These are phyloP conservation scores for Capillidium heterosporum DNA, from an alignment of 371 early-diverging fungal species.

Conservation along the genomic window DNA sequence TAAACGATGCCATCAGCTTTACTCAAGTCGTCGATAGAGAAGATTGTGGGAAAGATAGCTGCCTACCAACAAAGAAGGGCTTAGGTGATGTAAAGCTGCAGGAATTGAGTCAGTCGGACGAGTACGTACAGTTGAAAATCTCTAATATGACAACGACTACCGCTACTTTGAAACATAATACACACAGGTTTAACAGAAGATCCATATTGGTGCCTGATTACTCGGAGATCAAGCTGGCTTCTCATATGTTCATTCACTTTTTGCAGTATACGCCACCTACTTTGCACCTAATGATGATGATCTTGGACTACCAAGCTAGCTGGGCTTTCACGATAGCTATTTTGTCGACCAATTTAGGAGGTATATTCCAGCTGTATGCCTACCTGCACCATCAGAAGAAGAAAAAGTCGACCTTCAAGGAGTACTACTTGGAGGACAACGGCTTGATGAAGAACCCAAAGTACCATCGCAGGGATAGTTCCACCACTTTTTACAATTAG, in stretches of 20 bases:
- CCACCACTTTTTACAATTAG: too few species aligned
- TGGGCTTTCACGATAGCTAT: constrained; percentile 5
- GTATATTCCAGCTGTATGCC: neutral
- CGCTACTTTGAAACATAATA: neutral
- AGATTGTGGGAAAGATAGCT: neutral
- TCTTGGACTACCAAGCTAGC: neutral
- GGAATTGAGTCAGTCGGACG: neutral
- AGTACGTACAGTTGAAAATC: neutral
- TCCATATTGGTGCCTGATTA: neutral
- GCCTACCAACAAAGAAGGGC: too few species aligned
- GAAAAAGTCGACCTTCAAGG: constrained; percentile 1
- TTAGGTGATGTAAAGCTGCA: too few species aligned
- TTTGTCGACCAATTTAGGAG: constrained; percentile 1
- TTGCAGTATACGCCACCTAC: constrained; percentile 5
- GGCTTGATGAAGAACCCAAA: too few species aligned
- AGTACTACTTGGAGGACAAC: neutral
- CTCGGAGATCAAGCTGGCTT: neutral
- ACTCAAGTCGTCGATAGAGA: neutral
- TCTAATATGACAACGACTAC: too few species aligned
- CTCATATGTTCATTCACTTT: constrained; percentile 2
- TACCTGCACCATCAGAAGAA: constrained; percentile 5
- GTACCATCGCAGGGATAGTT: too few species aligned
- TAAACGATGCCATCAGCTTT: neutral
- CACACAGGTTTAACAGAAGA: neutral
- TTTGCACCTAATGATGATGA: neutral